These are phyloP conservation scores for Gossypium schwendimanii DNA, from an alignment of 441 rosid genomes.

Conservation along the genomic window DNA sequence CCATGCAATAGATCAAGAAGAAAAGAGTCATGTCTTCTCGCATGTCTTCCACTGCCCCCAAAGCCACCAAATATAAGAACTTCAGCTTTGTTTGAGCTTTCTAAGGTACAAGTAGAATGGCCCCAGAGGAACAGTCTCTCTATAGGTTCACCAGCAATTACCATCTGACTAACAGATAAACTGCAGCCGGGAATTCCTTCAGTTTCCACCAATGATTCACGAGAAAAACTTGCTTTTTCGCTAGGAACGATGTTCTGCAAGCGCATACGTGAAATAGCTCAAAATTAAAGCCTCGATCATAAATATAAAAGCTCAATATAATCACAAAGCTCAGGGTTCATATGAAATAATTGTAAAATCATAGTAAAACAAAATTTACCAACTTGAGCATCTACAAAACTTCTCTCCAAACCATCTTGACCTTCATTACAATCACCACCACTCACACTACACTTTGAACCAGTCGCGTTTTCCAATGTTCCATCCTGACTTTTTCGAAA, in stretches of 20 bases:
- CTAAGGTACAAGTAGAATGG: slow-evolving; percentile 59
- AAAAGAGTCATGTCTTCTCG: slow-evolving; percentile 63
- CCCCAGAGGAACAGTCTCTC: slow-evolving; percentile 94
- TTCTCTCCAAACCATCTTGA: slow-evolving; percentile 21
- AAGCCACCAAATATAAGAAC: slow-evolving; percentile 80
- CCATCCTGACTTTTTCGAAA: slow-evolving; percentile 25
- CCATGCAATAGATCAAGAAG: slow-evolving; percentile 58
- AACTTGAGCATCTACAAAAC: slow-evolving; percentile 20
- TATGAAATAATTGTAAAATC: neutral
- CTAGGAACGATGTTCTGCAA: slow-evolving; percentile 59
- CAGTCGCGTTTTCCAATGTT: slow-evolving; percentile 15
- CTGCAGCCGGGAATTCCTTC: slow-evolving; percentile 29
- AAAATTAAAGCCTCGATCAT: neutral
- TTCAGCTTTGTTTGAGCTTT: slow-evolving; percentile 17
- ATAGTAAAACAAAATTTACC: slow-evolving; percentile 25
- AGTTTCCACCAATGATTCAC: slow-evolving; percentile 74
- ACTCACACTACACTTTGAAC: neutral
- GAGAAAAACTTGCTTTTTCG: slow-evolving; percentile 62
- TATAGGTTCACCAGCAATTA: slow-evolving; percentile 48
- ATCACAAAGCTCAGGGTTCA: neutral
- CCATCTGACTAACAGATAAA: slow-evolving; percentile 35
- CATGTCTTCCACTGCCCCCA: slow-evolving; percentile 90
- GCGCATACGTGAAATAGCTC: slow-evolving; percentile 24
- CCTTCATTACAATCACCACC: slow-evolving; percentile 12
- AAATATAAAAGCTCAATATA: neutral